These are phyloP conservation scores for Triticum urartu DNA, from an alignment of 176 grass and related monocot species.

Conservation along the genomic window DNA sequence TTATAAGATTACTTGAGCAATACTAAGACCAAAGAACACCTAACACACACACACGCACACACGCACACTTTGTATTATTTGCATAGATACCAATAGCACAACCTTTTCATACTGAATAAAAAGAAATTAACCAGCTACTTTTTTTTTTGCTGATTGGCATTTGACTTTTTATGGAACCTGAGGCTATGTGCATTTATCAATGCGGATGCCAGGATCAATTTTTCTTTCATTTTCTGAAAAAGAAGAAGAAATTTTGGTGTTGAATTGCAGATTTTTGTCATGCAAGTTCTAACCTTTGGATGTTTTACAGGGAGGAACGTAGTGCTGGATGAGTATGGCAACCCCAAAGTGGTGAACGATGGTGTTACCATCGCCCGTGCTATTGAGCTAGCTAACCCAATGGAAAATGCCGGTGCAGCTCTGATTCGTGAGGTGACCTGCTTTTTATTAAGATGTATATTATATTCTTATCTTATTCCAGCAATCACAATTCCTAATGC, in stretches of 20 bases:
- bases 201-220: no score
- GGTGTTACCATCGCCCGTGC: conserved; percentile 71
- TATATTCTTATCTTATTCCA: neutral
- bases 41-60: no score
- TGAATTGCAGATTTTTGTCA: neutral
- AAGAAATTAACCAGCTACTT: neutral
- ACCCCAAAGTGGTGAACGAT: conserved; percentile 70
- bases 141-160: neutral
- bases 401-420: conserved; percentile 73
- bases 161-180: no score
- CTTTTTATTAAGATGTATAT: neutral
- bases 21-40: neutral
- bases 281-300: conserved; percentile 10
- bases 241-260: neutral
- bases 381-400: conserved; percentile 75
- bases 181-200: neutral
- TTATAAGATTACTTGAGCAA: neutral
- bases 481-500: neutral
- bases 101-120: no score
- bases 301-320: conserved; percentile 62
- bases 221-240: neutral
- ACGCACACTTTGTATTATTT: no score
- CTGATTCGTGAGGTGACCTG: conserved; percentile 56
- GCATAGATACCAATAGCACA: no score
- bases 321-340: conserved; percentile 64